Conservation (phyloP, 306 rosid species). For the Lathyrus aphaca region DNA sequence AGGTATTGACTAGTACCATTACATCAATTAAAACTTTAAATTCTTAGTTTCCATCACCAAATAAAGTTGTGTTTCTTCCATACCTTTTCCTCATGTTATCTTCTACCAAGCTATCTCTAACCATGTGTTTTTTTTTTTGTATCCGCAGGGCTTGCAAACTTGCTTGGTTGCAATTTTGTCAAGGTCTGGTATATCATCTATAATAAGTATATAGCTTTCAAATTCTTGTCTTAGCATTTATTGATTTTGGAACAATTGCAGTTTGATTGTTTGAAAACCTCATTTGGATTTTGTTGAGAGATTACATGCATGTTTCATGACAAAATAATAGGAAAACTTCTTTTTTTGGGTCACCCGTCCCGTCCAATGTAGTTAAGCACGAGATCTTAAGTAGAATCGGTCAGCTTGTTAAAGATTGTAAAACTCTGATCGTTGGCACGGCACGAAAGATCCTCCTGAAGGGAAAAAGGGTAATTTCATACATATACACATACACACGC, state of each 20-base stretch:
- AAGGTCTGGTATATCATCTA: slow-evolving; percentile 55
- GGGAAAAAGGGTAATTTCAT: too few relatives aligned
- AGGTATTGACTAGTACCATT: slow-evolving; percentile 56
- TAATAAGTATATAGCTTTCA: slow-evolving; percentile 19
- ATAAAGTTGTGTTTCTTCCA: slow-evolving; percentile 34
- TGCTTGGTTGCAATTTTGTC: slow-evolving; percentile 85
- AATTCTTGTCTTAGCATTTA: slow-evolving; percentile 11
- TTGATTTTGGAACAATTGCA: slow-evolving; percentile 18
- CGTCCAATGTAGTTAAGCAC: too few relatives aligned
- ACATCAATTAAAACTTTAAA: slow-evolving; percentile 21
- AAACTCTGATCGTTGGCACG: too few relatives aligned
- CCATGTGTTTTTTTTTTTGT: slow-evolving; percentile 44
- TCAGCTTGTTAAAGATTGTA: too few relatives aligned
- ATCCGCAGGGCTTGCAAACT: slow-evolving; percentile 88
- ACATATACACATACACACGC: too few relatives aligned
- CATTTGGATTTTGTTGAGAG: slow-evolving; percentile 1
- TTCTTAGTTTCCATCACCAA: slow-evolving; percentile 14
- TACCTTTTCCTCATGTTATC: slow-evolving; percentile 21
- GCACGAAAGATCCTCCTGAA: too few relatives aligned
- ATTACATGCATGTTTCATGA: slow-evolving; percentile 12
- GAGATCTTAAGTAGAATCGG: too few relatives aligned
- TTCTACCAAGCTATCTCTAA: slow-evolving; percentile 37
- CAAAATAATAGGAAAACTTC: background rate
- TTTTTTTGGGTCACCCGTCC: background rate
- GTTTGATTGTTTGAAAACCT: slow-evolving; percentile 30